phyloP scores from a whole-genome alignment of 768 basidiomycete genomes.

The Kwoniella dendrophila region DNA sequence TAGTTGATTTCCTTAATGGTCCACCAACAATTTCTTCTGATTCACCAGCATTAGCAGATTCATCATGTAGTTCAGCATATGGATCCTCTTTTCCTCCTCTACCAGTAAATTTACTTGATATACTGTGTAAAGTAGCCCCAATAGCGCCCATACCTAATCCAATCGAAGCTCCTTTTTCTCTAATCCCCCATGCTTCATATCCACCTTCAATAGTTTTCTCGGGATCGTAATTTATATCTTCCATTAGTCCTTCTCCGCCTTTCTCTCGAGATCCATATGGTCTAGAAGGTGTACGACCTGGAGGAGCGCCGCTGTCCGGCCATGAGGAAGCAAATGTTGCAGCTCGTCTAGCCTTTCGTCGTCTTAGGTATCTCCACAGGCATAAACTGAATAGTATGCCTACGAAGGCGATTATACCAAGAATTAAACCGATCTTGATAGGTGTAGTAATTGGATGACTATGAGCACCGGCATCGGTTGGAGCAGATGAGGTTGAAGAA shows the following conservation, averaged over 20 bases:
- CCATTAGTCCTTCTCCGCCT: slow-evolving; percentile 34
- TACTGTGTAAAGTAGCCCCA: slow-evolving; percentile 30
- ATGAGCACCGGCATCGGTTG: slow-evolving; percentile 43
- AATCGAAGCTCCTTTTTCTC: slow-evolving; percentile 25
- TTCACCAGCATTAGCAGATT: neutral
- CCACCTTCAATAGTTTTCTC: slow-evolving; percentile 2
- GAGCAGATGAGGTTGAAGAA: slow-evolving; percentile 46
- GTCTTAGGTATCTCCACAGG: slow-evolving; percentile 13
- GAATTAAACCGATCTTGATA: slow-evolving; percentile 65
- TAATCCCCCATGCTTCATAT: slow-evolving; percentile 11
- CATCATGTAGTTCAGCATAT: slow-evolving; percentile 21
- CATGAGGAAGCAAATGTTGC: neutral
- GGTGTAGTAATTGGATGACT: slow-evolving; percentile 42
- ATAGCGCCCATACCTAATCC: slow-evolving; percentile 39
- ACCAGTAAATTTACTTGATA: slow-evolving; percentile 24
- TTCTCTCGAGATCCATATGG: slow-evolving; percentile 39
- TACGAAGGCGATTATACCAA: slow-evolving; percentile 66
- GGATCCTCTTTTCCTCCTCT: slow-evolving; percentile 13
- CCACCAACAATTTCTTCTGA: slow-evolving; percentile 14
- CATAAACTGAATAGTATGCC: slow-evolving; percentile 57
- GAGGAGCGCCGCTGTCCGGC: slow-evolving; percentile 10
- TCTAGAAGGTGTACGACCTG: slow-evolving; percentile 16
- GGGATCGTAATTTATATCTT: slow-evolving; percentile 7
- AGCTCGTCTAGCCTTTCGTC: slow-evolving; percentile 1
- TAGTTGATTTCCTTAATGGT: slow-evolving; percentile 28